Base-by-base conservation (phyloP, 2,329 filamentous ascomycete genomes). In the Xylaria sp. region DNA sequence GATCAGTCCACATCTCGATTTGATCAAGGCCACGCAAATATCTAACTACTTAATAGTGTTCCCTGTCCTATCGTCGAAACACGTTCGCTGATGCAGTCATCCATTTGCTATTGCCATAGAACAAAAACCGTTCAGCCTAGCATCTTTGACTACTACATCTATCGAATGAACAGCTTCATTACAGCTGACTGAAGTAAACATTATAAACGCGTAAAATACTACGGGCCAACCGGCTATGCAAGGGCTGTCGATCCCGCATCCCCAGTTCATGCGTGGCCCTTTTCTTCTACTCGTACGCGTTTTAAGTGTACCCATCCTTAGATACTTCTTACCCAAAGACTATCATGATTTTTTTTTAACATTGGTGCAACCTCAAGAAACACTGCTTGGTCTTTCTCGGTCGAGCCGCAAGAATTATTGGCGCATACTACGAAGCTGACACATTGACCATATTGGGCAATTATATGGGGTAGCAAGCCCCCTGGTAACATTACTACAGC, bases 201-300 rank as follows among this genome's bases (percentile, higher is more conserved):
- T 7, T 20, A 55, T 8, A 5, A 12, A 37, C 1, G 9, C 9
- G 46, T 50, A 23, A 23, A 50, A 20, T 50, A 23, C 9, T 20
- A 20, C 20, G 44, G n/a, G 8, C 37, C 10, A 8, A 15, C 18
- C 20, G 4, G 12, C 1, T 39, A 56, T 51, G 57, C 39, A 61
- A 32, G 48, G 28, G 28, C 39, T 41, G 57, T 39, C 57, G 48
- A 66, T 66, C 63, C 39, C 18, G 50, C 23, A 37, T 50, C 20
- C 50, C 28, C 13, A 55, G 44, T 23, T 52, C 37, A 65, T 65
- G 63, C 55, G n/a, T n/a, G 32, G n/a, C 12, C 55, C 2, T 65
- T 52, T 59, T 37, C 18, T 41, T n/a, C 34, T 39, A 20, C 48
- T n/a, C n/a, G 15, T 54, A 46, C 48, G 48, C 63, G 63, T 60